These are phyloP conservation scores for Oehlia diaphana DNA, from an alignment of 192 early-diverging fungal genomes.

Conservation along the genomic window DNA sequence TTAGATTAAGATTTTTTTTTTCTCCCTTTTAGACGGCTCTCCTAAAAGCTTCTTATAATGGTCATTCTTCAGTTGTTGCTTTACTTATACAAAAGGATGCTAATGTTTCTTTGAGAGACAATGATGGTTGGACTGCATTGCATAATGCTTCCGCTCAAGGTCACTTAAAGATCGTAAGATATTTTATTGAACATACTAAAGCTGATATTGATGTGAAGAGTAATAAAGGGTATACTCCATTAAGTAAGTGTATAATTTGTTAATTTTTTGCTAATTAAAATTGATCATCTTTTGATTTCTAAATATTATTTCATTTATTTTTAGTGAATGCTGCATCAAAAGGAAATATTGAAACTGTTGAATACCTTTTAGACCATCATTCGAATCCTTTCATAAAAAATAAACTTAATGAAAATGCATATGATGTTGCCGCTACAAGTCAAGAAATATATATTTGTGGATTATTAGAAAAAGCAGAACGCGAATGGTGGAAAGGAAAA, in stretches of 20 bases:
- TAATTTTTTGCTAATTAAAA: neutral
- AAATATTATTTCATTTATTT: slow-evolving; percentile 6
- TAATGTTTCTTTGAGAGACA: slow-evolving; percentile 65
- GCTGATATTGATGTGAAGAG: slow-evolving; percentile 63
- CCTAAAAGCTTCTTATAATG: slow-evolving; percentile 69
- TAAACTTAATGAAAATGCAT: slow-evolving; percentile 69
- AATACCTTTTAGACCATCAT: slow-evolving; percentile 59
- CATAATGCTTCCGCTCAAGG: slow-evolving; percentile 76
- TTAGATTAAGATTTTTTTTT: neutral
- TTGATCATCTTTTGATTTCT: neutral
- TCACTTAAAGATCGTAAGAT: slow-evolving; percentile 52
- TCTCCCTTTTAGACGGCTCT: slow-evolving; percentile 60
- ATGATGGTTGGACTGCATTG: slow-evolving; percentile 79
- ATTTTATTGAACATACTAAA: slow-evolving; percentile 58
- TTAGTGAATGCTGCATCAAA: slow-evolving; percentile 73
- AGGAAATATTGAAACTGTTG: slow-evolving; percentile 63
- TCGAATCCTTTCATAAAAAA: slow-evolving; percentile 68
- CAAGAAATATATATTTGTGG: slow-evolving; percentile 68
- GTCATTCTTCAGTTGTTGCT: slow-evolving; percentile 57
- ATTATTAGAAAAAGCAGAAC: slow-evolving; percentile 61
- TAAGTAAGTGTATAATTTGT: slow-evolving; percentile 48
- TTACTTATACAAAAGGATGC: slow-evolving; percentile 61
- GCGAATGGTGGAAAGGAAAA: slow-evolving; percentile 47
- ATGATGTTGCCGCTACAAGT: slow-evolving; percentile 72
- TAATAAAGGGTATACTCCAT: slow-evolving; percentile 68